Conservation (phyloP, 2,329 filamentous ascomycete genomes). For the Drechslerella stenobrocha region DNA sequence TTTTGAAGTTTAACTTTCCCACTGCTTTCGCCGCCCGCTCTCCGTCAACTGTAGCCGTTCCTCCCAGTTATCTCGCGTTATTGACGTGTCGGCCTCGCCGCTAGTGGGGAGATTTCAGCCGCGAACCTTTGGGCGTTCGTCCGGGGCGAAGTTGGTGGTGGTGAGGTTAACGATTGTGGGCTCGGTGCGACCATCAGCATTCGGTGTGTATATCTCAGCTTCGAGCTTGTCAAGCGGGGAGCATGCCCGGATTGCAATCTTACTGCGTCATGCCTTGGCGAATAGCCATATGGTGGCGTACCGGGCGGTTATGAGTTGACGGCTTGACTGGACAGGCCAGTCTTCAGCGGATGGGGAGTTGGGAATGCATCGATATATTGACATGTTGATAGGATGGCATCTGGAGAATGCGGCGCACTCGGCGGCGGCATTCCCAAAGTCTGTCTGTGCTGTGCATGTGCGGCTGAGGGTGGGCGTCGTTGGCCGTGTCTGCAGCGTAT, state of each 20-base stretch:
- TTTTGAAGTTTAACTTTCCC: slow-evolving; percentile 60
- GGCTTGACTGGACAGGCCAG: slow-evolving; percentile 8
- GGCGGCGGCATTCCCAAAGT: no score
- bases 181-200: slow-evolving; percentile 52
- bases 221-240: slow-evolving; percentile 57
- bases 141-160: slow-evolving; percentile 55
- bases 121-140: slow-evolving; percentile 55
- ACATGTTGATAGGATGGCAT: no score
- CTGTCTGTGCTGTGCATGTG: no score
- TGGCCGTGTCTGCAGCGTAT: no score
- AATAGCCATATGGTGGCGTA: slow-evolving; percentile 62
- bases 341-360: slow-evolving; percentile 3
- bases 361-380: slow-evolving; percentile 27
- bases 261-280: slow-evolving; percentile 61
- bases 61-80: slow-evolving; percentile 59
- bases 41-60: slow-evolving; percentile 51
- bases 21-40: slow-evolving; percentile 55
- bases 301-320: slow-evolving; percentile 61
- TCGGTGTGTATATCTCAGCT: slow-evolving; percentile 55
- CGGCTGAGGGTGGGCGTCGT: no score
- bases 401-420: no score
- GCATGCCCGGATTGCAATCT: slow-evolving; percentile 62
- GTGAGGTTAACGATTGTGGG: slow-evolving; percentile 51
- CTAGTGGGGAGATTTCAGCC: slow-evolving; percentile 52
- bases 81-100: slow-evolving; percentile 57